Base-by-base conservation (phyloP, 2,329 filamentous ascomycete genomes). In the Microdochium nivale region DNA sequence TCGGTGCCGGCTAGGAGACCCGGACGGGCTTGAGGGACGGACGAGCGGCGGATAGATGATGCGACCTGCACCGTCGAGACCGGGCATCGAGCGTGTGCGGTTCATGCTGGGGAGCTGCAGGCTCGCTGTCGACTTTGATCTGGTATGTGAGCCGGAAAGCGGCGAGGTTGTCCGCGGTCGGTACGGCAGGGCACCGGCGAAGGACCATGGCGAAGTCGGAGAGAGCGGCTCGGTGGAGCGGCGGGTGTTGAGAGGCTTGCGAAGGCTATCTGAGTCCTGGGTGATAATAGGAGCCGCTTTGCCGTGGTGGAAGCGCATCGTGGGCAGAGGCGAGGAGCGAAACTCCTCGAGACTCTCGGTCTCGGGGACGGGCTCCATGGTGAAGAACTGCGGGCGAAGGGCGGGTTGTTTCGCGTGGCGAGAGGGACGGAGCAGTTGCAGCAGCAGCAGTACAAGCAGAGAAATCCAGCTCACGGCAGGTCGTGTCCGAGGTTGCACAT, bases 311-410 rank as follows among this genome's bases (percentile, higher is more conserved):
- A 82, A 44, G 40, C 40, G 40, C 40, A 44, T 44, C 66, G 70
- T 73, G 37, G 80, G 78, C 35, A 82, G 69, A 57, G 80, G 79
- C 50, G 79, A 76, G 51, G 79, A 69, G 55, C 74, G 77, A 63
- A 85, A 86, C 65, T 80, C 80, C 72, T 84, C 81, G 77, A 86
- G 81, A 57, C 80, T 75, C 72, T 85, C 80, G 49, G 81, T 83
- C 71, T 86, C 82, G 58, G 82, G 82, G 61, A 86, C 82, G 53
- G 81, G 80, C 67, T 86, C 82, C 82, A 86, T 86, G 59, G 60
- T 67, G 65, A 48, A 14, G 56, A 14, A n/a, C n/a, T n/a, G n/a
- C n/a, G 19, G 16, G 40, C 19, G 9, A 13, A 19, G 13, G 33
- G 33, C 14, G 33, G 14, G 8, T 19, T 19, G 13, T 16, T 14